Base-by-base conservation (phyloP, 371 early-diverging fungal species). In the Thermomucor indicae-seudaticae region DNA sequence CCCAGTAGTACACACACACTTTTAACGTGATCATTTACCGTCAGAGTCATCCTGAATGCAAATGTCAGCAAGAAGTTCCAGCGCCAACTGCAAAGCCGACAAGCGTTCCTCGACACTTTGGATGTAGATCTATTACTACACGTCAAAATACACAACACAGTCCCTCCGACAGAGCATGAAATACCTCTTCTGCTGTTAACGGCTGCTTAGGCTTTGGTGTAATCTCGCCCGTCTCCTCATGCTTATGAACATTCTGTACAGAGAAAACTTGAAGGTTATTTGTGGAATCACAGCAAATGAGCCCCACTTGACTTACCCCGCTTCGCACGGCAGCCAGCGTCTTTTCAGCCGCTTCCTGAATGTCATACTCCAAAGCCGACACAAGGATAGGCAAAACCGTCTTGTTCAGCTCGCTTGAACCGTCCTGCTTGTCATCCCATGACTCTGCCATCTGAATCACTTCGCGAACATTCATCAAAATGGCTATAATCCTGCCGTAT, bases 21-120 rank as follows among this genome's bases (percentile, higher is more conserved):
- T 27, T 40, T 50, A 17, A 10, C 2, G 19, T 24, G 2, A 34
- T 10, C 10, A 14, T 24, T 49, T 55, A 69, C 69, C 65, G 58
- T 68, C 79, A 5, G 65, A 51, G 3, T 71, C 82, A 39, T 79
- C 83, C 51, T 85, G 83, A 6, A 82, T 78, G 52, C 85, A 90
- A 28, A 93, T 80, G 51, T 87, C 87, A 47, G 94, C 83, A 3
- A 92, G 67, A 20, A 95, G 53, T 63, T 95, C 95, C 23, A 92
- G 72, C 7, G 82, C 73, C 17, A 89, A 66, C 53, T 90, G 91
- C 6, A 88, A 62, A 6, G 86, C 84, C 22, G 75, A 71, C 40
- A 89, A 57, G 8, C 80, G 80, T 6, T 79, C 68, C 57, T 77
- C 72, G 10, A 80, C 66, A 34, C 49, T 49, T 64, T 75, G 63